phyloP scores from a whole-genome alignment of 2,329 filamentous ascomycete genomes.

The Cladosporium sp. region DNA sequence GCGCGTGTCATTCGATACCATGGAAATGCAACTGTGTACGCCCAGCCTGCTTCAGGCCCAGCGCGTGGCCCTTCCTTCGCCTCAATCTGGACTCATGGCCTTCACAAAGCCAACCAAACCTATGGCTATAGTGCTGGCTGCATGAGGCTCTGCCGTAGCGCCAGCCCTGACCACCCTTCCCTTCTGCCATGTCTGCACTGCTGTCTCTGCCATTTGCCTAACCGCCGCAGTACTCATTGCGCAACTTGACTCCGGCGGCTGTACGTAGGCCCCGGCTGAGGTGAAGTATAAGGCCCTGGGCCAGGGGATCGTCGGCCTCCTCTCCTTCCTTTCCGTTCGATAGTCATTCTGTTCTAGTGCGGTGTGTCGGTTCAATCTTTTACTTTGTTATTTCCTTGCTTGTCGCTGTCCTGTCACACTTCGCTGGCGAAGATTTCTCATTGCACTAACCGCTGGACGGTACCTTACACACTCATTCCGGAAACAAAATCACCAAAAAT shows the following conservation, averaged over 20 bases:
- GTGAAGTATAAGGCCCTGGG: slow-evolving; percentile 25
- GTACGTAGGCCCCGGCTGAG: slow-evolving; percentile 11
- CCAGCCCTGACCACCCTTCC: slow-evolving; percentile 27
- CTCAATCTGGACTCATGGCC: background rate
- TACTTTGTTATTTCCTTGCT: slow-evolving; percentile 21
- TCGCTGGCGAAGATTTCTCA: slow-evolving; percentile 42
- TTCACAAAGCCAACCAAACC: slow-evolving; percentile 6
- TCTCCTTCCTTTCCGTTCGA: slow-evolving; percentile 18
- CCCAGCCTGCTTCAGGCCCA: background rate
- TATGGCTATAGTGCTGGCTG: background rate
- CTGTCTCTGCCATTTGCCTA: slow-evolving; percentile 20
- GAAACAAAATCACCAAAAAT: background rate
- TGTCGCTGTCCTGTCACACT: slow-evolving; percentile 23
- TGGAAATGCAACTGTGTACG: background rate
- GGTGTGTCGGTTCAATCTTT: slow-evolving; percentile 7
- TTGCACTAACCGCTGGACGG: slow-evolving; percentile 42
- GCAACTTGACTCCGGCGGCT: slow-evolving; percentile 20
- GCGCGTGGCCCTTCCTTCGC: slow-evolving; percentile 8
- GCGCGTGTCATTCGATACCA: slow-evolving; percentile 4
- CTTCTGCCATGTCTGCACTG: slow-evolving; percentile 15
- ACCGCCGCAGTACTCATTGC: slow-evolving; percentile 23
- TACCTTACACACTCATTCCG: slow-evolving; percentile 22
- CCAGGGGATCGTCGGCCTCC: slow-evolving; percentile 15
- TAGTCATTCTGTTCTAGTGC: slow-evolving; percentile 19
- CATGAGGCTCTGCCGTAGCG: slow-evolving; percentile 28